Evolutionary conservation across 1,139 yeast genomes (phyloP), one percentile per base, ranked within the genome.

Genomic region (Pichia sp.): DNA sequence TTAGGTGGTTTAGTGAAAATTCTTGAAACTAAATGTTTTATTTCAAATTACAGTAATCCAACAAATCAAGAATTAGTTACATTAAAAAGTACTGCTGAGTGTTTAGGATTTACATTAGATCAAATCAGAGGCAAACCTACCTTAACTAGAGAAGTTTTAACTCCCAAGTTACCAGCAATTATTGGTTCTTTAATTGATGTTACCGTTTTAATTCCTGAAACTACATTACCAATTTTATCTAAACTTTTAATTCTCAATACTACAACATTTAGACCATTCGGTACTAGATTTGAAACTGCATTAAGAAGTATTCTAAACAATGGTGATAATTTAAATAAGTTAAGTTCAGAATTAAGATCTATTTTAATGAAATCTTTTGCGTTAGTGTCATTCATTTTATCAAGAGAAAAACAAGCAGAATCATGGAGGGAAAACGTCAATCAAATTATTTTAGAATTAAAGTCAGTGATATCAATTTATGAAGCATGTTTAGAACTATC

Each of bases 181-280:
- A 76, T 86, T 48, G 71, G 78, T 22, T 66, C 76, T 7, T 71
- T 83, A 54, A 61, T 86, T 48, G 76, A 70, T 20, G 65, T 70
- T 49, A 61, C 80, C 24, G 65, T 63, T 18, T 58, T 61, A 45
- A 59, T 64, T 26, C 81, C 82, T 1, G 57, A 56, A 37, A 61
- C 72, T 27, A 62, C 76, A 27, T 62, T 83, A 25, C 72, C 72
- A 2, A 72, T 84, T 1, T 67, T 86, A 53, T 69, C 69, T 48
- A 68, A 65, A 22, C 63, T 84, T 20, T 68, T 85, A 44, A 66
- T 68, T 40, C 71, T 74, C 52, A 86, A 85, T 61, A 77, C 95
- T 1, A 85, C 94, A 5, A 84, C 95, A 3, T 85, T 87, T 61
- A 76, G 92, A 63, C 95, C 96, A 11, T 82, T 74, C 66, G 84